phyloP scores from a whole-genome alignment of 2,329 filamentous ascomycete species.

The Colletotrichum aenigma region DNA sequence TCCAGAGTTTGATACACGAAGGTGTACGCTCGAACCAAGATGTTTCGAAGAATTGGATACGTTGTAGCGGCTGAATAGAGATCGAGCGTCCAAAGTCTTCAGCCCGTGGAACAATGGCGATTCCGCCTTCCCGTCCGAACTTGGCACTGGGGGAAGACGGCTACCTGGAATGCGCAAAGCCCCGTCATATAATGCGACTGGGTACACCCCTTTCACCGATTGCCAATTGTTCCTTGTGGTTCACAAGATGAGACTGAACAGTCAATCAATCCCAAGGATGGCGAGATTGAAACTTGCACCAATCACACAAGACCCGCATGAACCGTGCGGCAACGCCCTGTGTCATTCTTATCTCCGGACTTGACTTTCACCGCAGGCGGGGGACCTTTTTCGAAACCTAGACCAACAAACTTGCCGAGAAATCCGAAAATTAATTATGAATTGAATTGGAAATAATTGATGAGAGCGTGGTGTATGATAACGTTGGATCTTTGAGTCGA shows the following conservation, averaged over 20 bases:
- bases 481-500: background rate
- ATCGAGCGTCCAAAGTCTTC: rapidly evolving
- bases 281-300: background rate
- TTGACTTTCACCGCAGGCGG: background rate
- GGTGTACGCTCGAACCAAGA: rapidly evolving
- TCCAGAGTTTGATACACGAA: background rate
- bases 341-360: background rate
- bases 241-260: no score
- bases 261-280: no score
- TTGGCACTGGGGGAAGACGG: background rate
- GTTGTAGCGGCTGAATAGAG: rapidly evolving
- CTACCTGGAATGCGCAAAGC: background rate
- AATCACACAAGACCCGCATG: rapidly evolving
- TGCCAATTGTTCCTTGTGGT: no score
- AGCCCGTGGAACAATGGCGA: rapidly evolving
- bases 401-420: background rate
- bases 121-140: rapidly evolving
- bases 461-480: rapidly evolving
- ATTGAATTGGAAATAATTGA: rapidly evolving
- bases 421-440: background rate
- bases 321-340: background rate
- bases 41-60: background rate
- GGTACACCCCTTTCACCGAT: no score
- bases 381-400: rapidly evolving
- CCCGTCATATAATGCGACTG: background rate